These are phyloP conservation scores for Heliamphora pulchella DNA, from an alignment of 179 eudicot genomes.

Conservation along the genomic window DNA sequence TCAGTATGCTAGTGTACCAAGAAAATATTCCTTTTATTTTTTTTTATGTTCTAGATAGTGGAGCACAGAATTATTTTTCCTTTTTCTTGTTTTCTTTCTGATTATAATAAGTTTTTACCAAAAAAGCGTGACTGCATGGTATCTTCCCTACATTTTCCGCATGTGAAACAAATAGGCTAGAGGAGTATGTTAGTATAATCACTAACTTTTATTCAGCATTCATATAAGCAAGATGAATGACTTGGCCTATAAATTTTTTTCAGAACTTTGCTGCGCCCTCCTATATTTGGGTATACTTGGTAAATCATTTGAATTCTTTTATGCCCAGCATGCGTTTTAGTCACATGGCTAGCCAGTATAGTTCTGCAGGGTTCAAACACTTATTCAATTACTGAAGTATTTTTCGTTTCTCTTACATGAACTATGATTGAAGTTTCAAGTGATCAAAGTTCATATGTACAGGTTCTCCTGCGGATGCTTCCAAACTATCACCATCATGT, in stretches of 20 bases:
- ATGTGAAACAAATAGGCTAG: not conserved
- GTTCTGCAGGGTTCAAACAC: slow-evolving; percentile 6
- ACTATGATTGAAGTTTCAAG: not conserved
- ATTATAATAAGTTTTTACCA: not conserved
- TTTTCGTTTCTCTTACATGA: slow-evolving; percentile 5
- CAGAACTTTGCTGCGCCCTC: not conserved
- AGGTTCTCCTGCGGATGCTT: slow-evolving; percentile 94
- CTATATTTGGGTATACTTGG: not conserved
- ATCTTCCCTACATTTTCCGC: not conserved
- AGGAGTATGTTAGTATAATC: not conserved
- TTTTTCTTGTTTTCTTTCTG: not conserved
- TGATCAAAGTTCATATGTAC: slow-evolving; percentile 21
- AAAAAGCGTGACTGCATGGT: not conserved
- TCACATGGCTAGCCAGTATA: not conserved
- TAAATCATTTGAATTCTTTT: not conserved
- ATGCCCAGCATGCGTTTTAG: not conserved
- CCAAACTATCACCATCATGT: slow-evolving; percentile 86
- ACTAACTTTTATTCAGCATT: not conserved
- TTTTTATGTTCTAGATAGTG: not conserved
- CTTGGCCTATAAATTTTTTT: not conserved
- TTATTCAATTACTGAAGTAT: not conserved
- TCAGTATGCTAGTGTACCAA: no score
- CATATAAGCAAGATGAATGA: not conserved
- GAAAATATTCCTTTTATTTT: not conserved
- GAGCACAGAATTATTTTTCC: not conserved